phyloP scores from a whole-genome alignment of 2,329 filamentous ascomycete genomes.

The Monilinia laxa region DNA sequence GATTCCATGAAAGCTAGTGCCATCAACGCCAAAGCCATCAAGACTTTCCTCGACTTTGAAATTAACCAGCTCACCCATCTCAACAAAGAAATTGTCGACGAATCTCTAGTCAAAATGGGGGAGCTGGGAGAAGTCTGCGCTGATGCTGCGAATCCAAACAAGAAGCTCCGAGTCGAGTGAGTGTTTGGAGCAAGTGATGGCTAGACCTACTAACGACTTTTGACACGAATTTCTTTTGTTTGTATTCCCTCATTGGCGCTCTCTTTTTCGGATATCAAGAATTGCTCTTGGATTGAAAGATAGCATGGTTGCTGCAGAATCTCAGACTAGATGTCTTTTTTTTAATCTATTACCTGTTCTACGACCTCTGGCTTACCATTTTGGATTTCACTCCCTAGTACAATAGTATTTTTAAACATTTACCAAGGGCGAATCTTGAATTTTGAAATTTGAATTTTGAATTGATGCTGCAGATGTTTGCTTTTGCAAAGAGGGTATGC shows the following conservation, averaged over 20 bases:
- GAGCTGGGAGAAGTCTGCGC: conserved; percentile 35
- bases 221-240: conserved; percentile 25
- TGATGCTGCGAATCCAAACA: conserved; percentile 30
- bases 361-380: neutral
- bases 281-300: neutral
- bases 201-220: neutral
- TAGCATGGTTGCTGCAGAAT: neutral
- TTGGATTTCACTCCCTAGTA: conserved; percentile 5
- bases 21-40: conserved; percentile 41
- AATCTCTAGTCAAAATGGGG: conserved; percentile 37
- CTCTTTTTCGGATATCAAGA: neutral
- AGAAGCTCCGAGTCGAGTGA: conserved; percentile 30
- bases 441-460: neutral
- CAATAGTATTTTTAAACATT: neutral
- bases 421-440: neutral
- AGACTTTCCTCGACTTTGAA: conserved; percentile 42
- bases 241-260: conserved; percentile 9
- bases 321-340: conserved; percentile 1
- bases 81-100: conserved; percentile 41
- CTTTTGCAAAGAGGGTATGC: neutral
- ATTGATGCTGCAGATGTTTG: neutral
- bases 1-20: conserved; percentile 41
- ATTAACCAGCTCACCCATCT: conserved; percentile 38
- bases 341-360: neutral
- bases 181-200: neutral